Percentiles rank a stretch among this genome's conserved stretches.
Conservation (phyloP, 768 basidiomycete species). For the Lepiota venenata region DNA sequence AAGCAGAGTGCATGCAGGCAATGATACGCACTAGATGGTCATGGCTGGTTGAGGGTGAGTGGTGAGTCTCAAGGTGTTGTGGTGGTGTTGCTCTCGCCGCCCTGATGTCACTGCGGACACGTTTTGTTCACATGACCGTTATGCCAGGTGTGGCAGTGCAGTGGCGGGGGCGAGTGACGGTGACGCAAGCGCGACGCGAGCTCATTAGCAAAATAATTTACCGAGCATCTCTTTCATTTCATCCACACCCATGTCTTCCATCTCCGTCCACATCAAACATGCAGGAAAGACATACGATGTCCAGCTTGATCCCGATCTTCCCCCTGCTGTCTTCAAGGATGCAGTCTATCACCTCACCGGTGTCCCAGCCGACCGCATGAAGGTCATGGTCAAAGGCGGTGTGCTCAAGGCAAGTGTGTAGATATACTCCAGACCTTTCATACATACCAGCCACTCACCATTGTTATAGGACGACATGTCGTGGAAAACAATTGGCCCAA, state of each 20-base stretch:
- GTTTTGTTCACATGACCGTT: conserved; percentile 5
- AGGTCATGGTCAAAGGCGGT: conserved; percentile 94
- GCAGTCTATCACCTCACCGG: conserved; percentile 79
- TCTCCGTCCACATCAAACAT: conserved; percentile 87
- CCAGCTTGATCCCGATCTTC: conserved; percentile 66
- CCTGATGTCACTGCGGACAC: conserved; percentile 10
- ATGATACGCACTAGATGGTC: conserved; percentile 14
- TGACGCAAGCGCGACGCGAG: conserved; percentile 19
- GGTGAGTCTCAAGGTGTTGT: not conserved
- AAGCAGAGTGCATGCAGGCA: not conserved
- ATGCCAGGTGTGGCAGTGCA: too few species aligned
- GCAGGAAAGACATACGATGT: conserved; percentile 77
- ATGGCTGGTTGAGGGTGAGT: not conserved
- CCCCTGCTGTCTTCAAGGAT: conserved; percentile 77
- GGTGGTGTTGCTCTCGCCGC: not conserved
- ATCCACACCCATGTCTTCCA: conserved; percentile 49
- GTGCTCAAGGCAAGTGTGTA: conserved; percentile 69
- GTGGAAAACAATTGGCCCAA: conserved; percentile 81
- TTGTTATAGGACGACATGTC: conserved; percentile 73
- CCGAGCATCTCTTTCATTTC: not conserved
- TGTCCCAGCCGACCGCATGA: conserved; percentile 90
- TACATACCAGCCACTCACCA: not conserved
- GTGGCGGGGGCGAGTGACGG: not conserved
- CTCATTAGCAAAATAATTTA: not conserved
- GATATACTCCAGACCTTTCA: not conserved